Evolutionary conservation across 768 basidiomycete genomes (phyloP), one percentile per base, ranked within the genome.

Genomic region (Tulasnella sp.): DNA sequence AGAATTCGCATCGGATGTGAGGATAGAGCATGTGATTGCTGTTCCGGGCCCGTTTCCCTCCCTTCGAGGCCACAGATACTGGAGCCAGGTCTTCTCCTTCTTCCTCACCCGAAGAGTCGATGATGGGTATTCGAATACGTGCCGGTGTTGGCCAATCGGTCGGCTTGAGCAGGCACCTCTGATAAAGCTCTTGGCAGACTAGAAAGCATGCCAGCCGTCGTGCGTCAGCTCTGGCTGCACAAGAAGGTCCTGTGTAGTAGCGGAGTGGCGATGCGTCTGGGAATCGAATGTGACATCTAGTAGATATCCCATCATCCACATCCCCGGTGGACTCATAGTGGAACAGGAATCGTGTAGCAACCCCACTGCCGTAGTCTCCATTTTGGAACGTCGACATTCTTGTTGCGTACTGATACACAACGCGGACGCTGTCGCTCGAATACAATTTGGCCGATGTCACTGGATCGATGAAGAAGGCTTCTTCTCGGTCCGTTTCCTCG

Each of bases 1-100:
- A 90, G 67, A 91, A 87, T 41, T 74, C 70, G n/a, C 88, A 80
- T 48, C 67, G 70, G 68, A 79, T 84, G 62, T 78, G 76, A 11
- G 71, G 68, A 71, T 89, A 86, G 52, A 73, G 71, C 78, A 76
- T 11, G 78, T 77, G 9, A 81, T 81, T 43, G 70, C 65, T 3
- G 63, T 54, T 58, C 71, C 26, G 60, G 34, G 32, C 29, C 19
- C 27, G 45, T n/a, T n/a, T n/a, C n/a, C n/a, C n/a, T n/a, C n/a
- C n/a, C n/a, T n/a, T n/a, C n/a, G n/a, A n/a, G n/a, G 24, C 45
- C 3, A 34, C 23, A 30, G 30, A 43, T 8, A 48, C 67, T 24
- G 71, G 72, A 19, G 32, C 30, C 24, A 51, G 52, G 15, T 15
- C 32, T 60, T 29, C 67, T 58, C 27, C 62, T 63, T n/a, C 61